A percentile compares a stretch with the other conserved stretches of the same genome.
These are phyloP conservation scores for Pseudoscleropodium purum DNA, from an alignment of 225 moss, liverwort and hornwort species.

Conservation along the genomic window DNA sequence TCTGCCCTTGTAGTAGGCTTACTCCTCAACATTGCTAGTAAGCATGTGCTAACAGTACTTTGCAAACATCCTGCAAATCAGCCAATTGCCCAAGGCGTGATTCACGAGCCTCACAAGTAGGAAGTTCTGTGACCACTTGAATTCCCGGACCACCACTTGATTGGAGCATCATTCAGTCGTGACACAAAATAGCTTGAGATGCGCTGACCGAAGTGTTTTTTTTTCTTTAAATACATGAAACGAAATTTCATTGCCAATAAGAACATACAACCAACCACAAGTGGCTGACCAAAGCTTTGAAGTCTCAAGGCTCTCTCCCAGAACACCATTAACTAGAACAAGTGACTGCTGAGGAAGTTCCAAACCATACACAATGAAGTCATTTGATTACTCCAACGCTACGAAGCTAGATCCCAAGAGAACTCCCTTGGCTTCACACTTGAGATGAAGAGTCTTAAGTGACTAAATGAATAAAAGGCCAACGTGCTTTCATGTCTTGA, in stretches of 20 bases:
- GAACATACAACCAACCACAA: no score
- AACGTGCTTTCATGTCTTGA: background rate
- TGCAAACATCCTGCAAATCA: background rate
- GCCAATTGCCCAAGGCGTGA: background rate
- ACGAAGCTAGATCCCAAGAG: background rate
- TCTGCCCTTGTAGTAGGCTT: fast-evolving
- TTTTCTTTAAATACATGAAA: no score
- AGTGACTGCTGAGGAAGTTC: background rate
- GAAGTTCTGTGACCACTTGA: background rate
- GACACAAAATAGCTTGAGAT: fast-evolving
- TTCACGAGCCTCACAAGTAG: background rate
- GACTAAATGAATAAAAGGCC: background rate
- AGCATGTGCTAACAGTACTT: background rate
- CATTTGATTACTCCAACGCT: background rate
- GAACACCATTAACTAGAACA: background rate
- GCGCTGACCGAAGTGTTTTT: fast-evolving
- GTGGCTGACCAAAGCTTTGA: no score
- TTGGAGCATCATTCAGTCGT: background rate
- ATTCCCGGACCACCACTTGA: background rate
- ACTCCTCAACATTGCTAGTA: fast-evolving
- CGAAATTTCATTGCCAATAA: no score
- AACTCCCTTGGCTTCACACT: background rate
- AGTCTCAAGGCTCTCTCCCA: background rate
- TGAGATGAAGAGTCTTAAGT: fast-evolving
- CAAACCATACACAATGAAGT: background rate